Percentiles rank a stretch among this genome's conserved stretches.
Conservation (phyloP, 1,139 yeast species). For the Suhomyces taliae region DNA sequence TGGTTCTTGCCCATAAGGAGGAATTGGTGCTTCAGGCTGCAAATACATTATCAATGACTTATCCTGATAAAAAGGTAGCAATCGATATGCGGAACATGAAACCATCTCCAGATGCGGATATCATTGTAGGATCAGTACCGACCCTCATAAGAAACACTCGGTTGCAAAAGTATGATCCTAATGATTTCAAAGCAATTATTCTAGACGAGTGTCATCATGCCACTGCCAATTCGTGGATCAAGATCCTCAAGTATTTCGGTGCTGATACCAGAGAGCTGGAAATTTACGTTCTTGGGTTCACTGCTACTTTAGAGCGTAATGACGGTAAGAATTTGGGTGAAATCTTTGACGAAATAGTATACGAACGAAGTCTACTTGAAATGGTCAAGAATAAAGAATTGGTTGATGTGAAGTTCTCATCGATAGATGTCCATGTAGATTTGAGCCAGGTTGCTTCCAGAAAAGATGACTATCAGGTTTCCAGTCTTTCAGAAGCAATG, state of each 20-base stretch:
- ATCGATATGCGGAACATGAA: slow-evolving; percentile 66
- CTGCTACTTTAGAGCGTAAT: slow-evolving; percentile 74
- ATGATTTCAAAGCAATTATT: slow-evolving; percentile 66
- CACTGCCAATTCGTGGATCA: slow-evolving; percentile 66
- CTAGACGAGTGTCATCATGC: slow-evolving; percentile 96
- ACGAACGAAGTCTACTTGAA: slow-evolving; percentile 61
- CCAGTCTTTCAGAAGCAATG: slow-evolving; percentile 53
- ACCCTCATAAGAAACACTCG: slow-evolving; percentile 55
- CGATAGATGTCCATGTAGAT: slow-evolving; percentile 48
- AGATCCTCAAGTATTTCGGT: slow-evolving; percentile 58
- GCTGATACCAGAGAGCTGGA: slow-evolving; percentile 45
- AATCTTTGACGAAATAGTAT: slow-evolving; percentile 75
- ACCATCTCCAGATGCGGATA: slow-evolving; percentile 50
- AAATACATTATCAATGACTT: slow-evolving; percentile 42
- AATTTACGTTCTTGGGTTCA: slow-evolving; percentile 73
- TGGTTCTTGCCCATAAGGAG: slow-evolving; percentile 78
- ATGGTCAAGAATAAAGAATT: slow-evolving; percentile 72
- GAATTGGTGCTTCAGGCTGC: slow-evolving; percentile 79
- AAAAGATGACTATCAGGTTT: slow-evolving; percentile 56
- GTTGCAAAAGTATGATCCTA: slow-evolving; percentile 54
- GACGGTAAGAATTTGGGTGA: slow-evolving; percentile 62
- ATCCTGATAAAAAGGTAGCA: slow-evolving; percentile 58
- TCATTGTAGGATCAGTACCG: slow-evolving; percentile 77
- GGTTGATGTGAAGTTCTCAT: slow-evolving; percentile 66
- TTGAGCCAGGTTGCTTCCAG: slow-evolving; percentile 30